phyloP scores from a whole-genome alignment of 805 yeast species.

The Saccharomycopsis sp. region DNA sequence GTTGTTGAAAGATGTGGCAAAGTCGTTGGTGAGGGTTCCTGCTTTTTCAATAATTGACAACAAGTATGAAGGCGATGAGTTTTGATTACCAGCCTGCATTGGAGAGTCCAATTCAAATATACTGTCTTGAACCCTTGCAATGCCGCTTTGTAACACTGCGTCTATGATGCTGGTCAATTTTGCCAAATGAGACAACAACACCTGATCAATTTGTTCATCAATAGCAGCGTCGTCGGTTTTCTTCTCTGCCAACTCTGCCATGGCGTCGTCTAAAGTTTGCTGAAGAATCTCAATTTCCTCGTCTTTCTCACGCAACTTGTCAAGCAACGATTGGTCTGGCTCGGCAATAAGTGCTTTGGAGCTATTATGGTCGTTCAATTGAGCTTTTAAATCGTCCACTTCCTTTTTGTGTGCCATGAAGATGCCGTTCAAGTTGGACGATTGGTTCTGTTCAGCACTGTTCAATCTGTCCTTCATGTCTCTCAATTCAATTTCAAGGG shows the following conservation, averaged over 20 bases:
- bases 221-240: slow-evolving; percentile 36
- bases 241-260: slow-evolving; percentile 46
- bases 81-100: slow-evolving; percentile 73
- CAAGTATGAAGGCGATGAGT: slow-evolving; percentile 61
- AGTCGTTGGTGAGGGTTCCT: slow-evolving; percentile 64
- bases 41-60: slow-evolving; percentile 63
- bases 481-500: slow-evolving; percentile 53
- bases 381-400: slow-evolving; percentile 39
- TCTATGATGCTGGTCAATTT: slow-evolving; percentile 54
- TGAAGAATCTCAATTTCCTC: slow-evolving; percentile 71
- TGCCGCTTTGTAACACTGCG: slow-evolving; percentile 59
- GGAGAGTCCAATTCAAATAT: slow-evolving; percentile 66
- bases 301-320: slow-evolving; percentile 53
- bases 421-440: slow-evolving; percentile 51
- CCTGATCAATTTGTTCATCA: slow-evolving; percentile 50
- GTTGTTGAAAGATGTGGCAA: slow-evolving; percentile 67
- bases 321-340: slow-evolving; percentile 37
- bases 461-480: slow-evolving; percentile 49
- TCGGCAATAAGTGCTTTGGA: slow-evolving; percentile 21
- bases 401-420: slow-evolving; percentile 58
- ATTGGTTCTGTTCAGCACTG: slow-evolving; percentile 52
- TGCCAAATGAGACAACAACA: slow-evolving; percentile 38
- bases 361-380: slow-evolving; percentile 30
- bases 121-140: slow-evolving; percentile 64
- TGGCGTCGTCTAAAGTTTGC: slow-evolving; percentile 69